Conservation (phyloP, 192 early-diverging fungal species). For the Allomyces javanicus region DNA sequence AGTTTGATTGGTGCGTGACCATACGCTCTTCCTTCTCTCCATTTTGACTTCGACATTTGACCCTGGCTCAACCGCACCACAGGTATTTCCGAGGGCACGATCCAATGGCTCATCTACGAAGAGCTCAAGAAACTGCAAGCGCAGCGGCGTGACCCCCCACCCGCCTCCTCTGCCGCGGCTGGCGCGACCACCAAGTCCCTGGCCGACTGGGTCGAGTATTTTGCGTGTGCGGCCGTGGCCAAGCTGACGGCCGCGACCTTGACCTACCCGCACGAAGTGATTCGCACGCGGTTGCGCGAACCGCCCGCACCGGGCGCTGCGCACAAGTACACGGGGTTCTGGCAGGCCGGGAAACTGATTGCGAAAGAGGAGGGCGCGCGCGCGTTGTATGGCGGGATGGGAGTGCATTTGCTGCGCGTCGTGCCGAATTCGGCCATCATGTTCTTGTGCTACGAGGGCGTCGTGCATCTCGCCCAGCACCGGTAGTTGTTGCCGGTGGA, state of each 20-base stretch:
- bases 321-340: constrained; percentile 46
- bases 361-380: constrained; percentile 59
- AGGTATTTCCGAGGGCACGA: constrained; percentile 72
- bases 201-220: constrained; percentile 57
- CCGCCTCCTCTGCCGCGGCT: background rate
- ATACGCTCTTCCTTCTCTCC: background rate
- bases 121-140: constrained; percentile 43
- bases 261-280: constrained; percentile 90
- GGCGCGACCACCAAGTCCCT: background rate
- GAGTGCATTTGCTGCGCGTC: constrained; percentile 78
- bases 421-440: constrained; percentile 92
- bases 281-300: constrained; percentile 1
- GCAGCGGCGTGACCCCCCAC: background rate
- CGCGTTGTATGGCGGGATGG: constrained; percentile 87
- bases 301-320: constrained; percentile 17
- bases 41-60: background rate
- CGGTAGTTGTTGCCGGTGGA: too few species aligned
- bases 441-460: constrained; percentile 70
- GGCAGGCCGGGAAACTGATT: constrained; percentile 25
- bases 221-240: constrained; percentile 60
- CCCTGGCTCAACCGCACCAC: constrained; percentile 2
- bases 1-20: constrained; percentile 46
- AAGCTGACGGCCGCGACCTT: constrained; percentile 72
- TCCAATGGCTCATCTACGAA: constrained; percentile 95
- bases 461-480: constrained; percentile 20